These are phyloP conservation scores for Lachnellula hyalina DNA, from an alignment of 2,329 filamentous ascomycete species.

Conservation along the genomic window DNA sequence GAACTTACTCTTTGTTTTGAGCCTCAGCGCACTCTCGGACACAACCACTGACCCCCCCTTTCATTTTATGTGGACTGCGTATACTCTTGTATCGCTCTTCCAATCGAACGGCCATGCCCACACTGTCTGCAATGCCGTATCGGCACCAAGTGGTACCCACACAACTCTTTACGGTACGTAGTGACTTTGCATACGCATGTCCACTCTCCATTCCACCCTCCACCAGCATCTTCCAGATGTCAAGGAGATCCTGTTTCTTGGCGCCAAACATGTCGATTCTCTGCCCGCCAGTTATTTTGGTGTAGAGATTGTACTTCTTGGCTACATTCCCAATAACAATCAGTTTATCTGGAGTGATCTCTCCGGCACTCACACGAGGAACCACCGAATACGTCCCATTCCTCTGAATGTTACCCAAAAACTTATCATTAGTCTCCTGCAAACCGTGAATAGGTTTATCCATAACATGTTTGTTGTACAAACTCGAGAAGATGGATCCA, in stretches of 20 bases:
- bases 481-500: slow-evolving; percentile 71
- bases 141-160: slow-evolving; percentile 90
- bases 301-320: slow-evolving; percentile 78
- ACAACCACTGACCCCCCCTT: slow-evolving; percentile 83
- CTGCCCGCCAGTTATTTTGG: slow-evolving; percentile 88
- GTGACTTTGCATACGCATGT: slow-evolving; percentile 83
- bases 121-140: slow-evolving; percentile 82
- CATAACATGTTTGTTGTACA: slow-evolving; percentile 83
- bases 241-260: slow-evolving; percentile 75
- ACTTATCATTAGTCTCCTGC: slow-evolving; percentile 88
- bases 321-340: slow-evolving; percentile 80
- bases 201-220: slow-evolving; percentile 86
- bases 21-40: slow-evolving; percentile 92
- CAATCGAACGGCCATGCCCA: slow-evolving; percentile 81
- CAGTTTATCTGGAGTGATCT: slow-evolving; percentile 82
- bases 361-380: slow-evolving; percentile 74
- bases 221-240: slow-evolving; percentile 76
- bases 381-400: slow-evolving; percentile 89
- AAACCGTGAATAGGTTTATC: slow-evolving; percentile 64
- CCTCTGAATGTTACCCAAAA: slow-evolving; percentile 82
- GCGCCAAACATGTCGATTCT: slow-evolving; percentile 92
- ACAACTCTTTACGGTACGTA: slow-evolving; percentile 86
- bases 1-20: slow-evolving; percentile 76
- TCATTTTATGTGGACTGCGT: slow-evolving; percentile 83
- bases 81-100: slow-evolving; percentile 92